These are phyloP conservation scores for Chrysosporium keratinophilum DNA, from an alignment of 2,329 filamentous ascomycete species.

Conservation along the genomic window DNA sequence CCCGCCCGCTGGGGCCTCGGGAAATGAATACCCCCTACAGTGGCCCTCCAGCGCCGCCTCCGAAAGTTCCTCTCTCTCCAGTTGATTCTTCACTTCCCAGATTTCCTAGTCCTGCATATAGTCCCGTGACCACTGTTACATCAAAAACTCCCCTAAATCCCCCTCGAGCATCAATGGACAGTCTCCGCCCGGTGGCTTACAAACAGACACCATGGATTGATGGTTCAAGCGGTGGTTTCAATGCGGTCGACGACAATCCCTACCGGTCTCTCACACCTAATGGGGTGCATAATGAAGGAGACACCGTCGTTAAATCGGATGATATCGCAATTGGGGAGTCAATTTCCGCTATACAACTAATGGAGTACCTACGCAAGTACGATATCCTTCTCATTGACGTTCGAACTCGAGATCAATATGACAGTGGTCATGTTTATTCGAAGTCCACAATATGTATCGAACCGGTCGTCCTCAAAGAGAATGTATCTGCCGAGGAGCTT, in stretches of 20 bases:
- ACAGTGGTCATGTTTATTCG: slow-evolving; percentile 79
- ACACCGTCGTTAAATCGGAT: slow-evolving; percentile 35
- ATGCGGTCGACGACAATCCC: slow-evolving; percentile 33
- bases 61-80: slow-evolving; percentile 32
- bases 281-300: slow-evolving; percentile 29
- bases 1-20: slow-evolving; percentile 34
- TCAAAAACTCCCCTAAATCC: slow-evolving; percentile 31
- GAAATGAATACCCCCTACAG: slow-evolving; percentile 29
- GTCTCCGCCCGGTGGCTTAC: slow-evolving; percentile 25
- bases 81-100: slow-evolving; percentile 35
- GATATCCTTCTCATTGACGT: slow-evolving; percentile 77
- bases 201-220: slow-evolving; percentile 13
- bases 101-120: slow-evolving; percentile 41
- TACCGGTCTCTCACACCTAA: slow-evolving; percentile 38
- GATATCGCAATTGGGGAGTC: slow-evolving; percentile 47
- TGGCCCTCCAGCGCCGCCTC: slow-evolving; percentile 30
- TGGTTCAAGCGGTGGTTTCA: slow-evolving; percentile 25
- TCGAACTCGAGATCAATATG: slow-evolving; percentile 66
- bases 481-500: slow-evolving; percentile 54
- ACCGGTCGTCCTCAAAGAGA: slow-evolving; percentile 61
- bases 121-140: slow-evolving; percentile 35
- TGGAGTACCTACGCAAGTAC: slow-evolving; percentile 56
- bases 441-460: slow-evolving; percentile 83
- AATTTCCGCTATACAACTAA: slow-evolving; percentile 61
- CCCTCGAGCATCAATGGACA: slow-evolving; percentile 35